Evolutionary conservation across 306 rosid genomes (phyloP).

Genomic region (Quercus parvula): DNA sequence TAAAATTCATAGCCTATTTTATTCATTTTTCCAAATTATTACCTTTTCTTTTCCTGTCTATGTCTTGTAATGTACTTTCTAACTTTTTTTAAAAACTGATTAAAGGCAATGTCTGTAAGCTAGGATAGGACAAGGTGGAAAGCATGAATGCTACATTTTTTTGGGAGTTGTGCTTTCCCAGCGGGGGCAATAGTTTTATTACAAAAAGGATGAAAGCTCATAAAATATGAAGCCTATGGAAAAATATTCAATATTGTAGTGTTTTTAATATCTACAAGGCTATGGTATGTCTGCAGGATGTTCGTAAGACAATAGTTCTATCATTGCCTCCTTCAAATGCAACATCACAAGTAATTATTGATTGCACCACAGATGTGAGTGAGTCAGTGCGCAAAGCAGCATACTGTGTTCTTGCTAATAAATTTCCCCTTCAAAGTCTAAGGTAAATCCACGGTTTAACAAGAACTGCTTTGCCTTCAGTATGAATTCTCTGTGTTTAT

Average conservation of each 20-base stretch:
- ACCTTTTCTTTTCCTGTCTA: neutral
- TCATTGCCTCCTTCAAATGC: slow-evolving; percentile 85
- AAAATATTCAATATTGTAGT: neutral
- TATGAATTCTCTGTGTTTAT: neutral
- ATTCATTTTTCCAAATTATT: neutral
- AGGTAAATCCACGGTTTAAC: slow-evolving; percentile 44
- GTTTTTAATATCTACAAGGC: neutral
- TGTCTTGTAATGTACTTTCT: neutral
- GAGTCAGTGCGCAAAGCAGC: slow-evolving; percentile 89
- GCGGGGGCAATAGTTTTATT: neutral
- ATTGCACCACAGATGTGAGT: slow-evolving; percentile 85
- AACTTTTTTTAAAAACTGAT: neutral
- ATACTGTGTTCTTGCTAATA: slow-evolving; percentile 76
- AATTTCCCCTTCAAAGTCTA: slow-evolving; percentile 97
- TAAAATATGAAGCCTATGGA: neutral
- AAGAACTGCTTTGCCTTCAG: neutral
- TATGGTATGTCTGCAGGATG: slow-evolving; percentile 59
- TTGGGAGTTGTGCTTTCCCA: neutral
- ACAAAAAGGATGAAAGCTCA: neutral
- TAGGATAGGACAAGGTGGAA: neutral
- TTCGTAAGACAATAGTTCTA: slow-evolving; percentile 77
- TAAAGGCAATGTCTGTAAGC: neutral
- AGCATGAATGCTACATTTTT: neutral
- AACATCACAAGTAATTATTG: slow-evolving; percentile 77
- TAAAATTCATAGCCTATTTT: neutral